phyloP scores from a whole-genome alignment of 441 rosid species.

The Capsella rubella region DNA sequence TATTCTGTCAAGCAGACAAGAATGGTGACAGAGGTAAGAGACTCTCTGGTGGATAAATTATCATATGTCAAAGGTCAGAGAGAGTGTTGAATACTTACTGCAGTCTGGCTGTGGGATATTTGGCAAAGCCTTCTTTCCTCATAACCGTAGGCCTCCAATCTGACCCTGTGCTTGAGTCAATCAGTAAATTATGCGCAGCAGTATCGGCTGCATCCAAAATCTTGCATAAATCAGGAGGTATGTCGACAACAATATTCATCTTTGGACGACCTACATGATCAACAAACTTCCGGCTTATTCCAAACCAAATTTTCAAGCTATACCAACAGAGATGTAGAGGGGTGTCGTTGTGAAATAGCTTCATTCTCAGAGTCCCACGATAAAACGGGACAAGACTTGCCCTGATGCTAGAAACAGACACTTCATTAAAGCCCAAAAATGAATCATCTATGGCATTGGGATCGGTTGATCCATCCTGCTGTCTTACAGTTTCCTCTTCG shows the following conservation, averaged over 20 bases:
- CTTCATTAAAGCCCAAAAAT: constrained; percentile 63
- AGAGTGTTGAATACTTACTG: constrained; percentile 61
- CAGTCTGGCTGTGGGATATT: constrained; percentile 64
- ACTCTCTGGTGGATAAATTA: not conserved
- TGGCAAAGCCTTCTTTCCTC: constrained; percentile 49
- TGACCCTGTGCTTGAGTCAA: constrained; percentile 58
- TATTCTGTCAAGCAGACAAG: constrained; percentile 56
- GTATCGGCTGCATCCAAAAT: constrained; percentile 68
- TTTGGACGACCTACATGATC: constrained; percentile 66
- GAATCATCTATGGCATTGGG: constrained; percentile 47
- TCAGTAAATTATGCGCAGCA: constrained; percentile 47
- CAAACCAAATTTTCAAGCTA: constrained; percentile 67
- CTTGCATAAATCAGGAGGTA: constrained; percentile 55
- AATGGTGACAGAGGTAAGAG: constrained; percentile 15
- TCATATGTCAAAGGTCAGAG: not conserved
- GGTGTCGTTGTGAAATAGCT: constrained; percentile 53
- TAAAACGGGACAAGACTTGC: constrained; percentile 53
- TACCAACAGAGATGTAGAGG: constrained; percentile 61
- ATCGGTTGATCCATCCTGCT: constrained; percentile 39
- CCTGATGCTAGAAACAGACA: constrained; percentile 56
- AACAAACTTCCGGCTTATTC: constrained; percentile 55
- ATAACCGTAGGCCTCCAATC: constrained; percentile 64
- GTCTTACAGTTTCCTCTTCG: constrained; percentile 48
- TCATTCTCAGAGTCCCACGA: constrained; percentile 54
- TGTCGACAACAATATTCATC: constrained; percentile 71